Conservation (phyloP, 2,329 filamentous ascomycete genomes). For the Plectosphaerella sp. region DNA sequence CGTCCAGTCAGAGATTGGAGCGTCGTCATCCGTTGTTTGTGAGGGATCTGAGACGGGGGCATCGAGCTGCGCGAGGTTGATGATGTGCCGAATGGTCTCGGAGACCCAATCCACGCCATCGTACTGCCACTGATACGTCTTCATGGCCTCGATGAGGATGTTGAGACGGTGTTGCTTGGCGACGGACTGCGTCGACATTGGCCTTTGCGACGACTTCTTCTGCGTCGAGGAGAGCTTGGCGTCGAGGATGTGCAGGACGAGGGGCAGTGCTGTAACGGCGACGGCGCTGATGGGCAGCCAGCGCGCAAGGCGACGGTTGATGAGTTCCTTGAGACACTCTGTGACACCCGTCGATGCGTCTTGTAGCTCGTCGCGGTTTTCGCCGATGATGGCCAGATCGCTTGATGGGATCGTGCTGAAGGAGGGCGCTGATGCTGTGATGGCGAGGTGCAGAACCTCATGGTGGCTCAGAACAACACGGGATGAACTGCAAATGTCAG, state of each 20-base stretch:
- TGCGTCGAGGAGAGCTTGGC: conserved; percentile 24
- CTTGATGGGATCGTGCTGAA: conserved; percentile 21
- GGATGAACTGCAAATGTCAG: conserved; percentile 29
- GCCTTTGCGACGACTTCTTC: neutral
- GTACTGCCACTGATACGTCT: conserved; percentile 39
- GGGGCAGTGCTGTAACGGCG: conserved; percentile 26
- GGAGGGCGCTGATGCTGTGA: conserved; percentile 28
- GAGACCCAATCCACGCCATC: conserved; percentile 40
- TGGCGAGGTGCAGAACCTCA: conserved; percentile 38
- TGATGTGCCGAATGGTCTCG: conserved; percentile 37
- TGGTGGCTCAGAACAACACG: conserved; percentile 41
- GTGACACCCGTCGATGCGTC: conserved; percentile 39
- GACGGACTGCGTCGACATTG: conserved; percentile 25
- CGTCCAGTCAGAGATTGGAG: conserved; percentile 32
- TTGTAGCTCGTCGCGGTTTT: conserved; percentile 36
- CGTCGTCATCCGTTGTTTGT: conserved; percentile 8
- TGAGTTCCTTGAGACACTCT: conserved; percentile 40
- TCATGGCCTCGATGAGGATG: conserved; percentile 40
- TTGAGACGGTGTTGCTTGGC: conserved; percentile 38
- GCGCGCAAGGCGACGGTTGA: conserved; percentile 36
- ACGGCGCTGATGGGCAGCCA: conserved; percentile 43
- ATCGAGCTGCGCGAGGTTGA: conserved; percentile 30
- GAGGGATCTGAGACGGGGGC: conserved; percentile 5
- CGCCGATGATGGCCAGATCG: conserved; percentile 31
- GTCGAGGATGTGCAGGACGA: conserved; percentile 27